phyloP scores from a whole-genome alignment of 495 filamentous ascomycete genomes.

The Lophiotrema nucula region DNA sequence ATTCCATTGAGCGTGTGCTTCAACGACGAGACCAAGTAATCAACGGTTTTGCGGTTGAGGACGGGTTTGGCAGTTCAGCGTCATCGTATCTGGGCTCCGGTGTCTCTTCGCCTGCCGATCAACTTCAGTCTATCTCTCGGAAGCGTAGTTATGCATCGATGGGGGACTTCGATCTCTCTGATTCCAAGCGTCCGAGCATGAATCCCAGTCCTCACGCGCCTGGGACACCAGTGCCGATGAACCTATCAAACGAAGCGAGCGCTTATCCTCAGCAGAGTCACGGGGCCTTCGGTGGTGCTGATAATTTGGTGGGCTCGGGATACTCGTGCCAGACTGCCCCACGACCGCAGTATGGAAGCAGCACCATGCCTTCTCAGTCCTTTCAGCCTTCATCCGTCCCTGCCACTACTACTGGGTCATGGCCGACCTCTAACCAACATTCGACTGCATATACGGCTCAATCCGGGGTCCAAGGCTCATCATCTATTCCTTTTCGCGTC shows the following conservation, averaged over 20 bases:
- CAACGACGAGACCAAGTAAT: too few species aligned
- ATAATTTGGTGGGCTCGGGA: too few species aligned
- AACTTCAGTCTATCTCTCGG: too few species aligned
- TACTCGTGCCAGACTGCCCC: too few species aligned
- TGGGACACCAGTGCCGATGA: not conserved
- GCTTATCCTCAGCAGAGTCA: not conserved
- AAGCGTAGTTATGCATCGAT: constrained; percentile 17
- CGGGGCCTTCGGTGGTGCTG: too few species aligned
- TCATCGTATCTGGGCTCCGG: not conserved
- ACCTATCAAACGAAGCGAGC: not conserved
- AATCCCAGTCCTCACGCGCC: constrained; percentile 13
- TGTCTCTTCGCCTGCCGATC: too few species aligned
- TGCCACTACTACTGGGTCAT: not conserved
- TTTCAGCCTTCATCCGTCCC: too few species aligned
- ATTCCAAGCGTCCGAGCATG: constrained; percentile 16
- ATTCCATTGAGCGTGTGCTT: too few species aligned
- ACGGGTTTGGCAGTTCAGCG: not conserved
- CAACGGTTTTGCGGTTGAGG: too few species aligned
- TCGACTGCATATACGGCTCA: not conserved
- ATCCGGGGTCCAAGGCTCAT: not conserved
- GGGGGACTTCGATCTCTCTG: not conserved
- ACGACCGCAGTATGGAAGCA: too few species aligned
- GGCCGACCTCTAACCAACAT: not conserved
- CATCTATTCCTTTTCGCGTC: not conserved
- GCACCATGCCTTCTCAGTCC: too few species aligned